Percentiles rank a stretch among this genome's conserved stretches.
Evolutionary conservation across 2,329 filamentous ascomycete species (phyloP).

Genomic region (Fusarium temperatum): DNA sequence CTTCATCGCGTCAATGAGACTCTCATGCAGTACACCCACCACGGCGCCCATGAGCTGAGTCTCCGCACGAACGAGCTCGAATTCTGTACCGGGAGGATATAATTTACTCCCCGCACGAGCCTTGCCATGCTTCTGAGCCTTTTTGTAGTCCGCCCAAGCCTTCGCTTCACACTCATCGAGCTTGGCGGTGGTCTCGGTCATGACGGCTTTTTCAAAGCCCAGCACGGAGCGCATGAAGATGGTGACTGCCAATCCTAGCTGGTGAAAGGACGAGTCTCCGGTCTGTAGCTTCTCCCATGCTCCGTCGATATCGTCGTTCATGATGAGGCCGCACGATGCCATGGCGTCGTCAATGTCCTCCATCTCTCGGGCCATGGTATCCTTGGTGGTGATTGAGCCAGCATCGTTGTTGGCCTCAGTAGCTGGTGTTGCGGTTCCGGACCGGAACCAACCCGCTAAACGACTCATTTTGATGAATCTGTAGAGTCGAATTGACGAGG

Average conservation of each 20-base stretch:
- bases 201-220: conserved; percentile 90
- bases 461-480: conserved; percentile 53
- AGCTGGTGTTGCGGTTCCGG: conserved; percentile 43
- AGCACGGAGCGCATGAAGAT: conserved; percentile 87
- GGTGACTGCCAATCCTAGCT: conserved; percentile 82
- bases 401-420: conserved; percentile 45
- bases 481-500: background rate
- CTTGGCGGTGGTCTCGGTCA: conserved; percentile 80
- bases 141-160: conserved; percentile 79
- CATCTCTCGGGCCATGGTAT: conserved; percentile 55
- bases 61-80: conserved; percentile 83
- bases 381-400: conserved; percentile 35
- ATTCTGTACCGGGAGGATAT: conserved; percentile 88
- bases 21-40: conserved; percentile 90
- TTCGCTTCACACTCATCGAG: conserved; percentile 79
- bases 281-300: conserved; percentile 78
- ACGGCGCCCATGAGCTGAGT: conserved; percentile 90
- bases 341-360: conserved; percentile 68
- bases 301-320: conserved; percentile 89
- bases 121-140: conserved; percentile 71
- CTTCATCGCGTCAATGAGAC: conserved; percentile 87
- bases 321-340: conserved; percentile 74
- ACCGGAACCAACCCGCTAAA: conserved; percentile 62
- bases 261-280: conserved; percentile 86
- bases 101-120: conserved; percentile 55